Evolutionary conservation across 1,139 yeast species (phyloP).

Genomic region (Blastobotrys aristatus): DNA sequence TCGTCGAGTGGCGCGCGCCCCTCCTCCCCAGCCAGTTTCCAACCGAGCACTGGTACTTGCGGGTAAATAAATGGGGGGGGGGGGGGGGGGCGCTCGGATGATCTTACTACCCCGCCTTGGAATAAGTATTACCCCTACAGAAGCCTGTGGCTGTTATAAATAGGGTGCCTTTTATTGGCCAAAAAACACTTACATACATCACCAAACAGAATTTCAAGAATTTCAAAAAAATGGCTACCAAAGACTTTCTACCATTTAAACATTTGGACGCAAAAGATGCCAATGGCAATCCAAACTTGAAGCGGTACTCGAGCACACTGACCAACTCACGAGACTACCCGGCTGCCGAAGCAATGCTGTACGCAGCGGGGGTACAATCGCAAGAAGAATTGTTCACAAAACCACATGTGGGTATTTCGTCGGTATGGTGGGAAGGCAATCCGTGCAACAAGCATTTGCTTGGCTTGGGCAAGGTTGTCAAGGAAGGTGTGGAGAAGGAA

Average conservation of each 20-base stretch:
- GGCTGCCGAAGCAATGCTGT: slow-evolving; percentile 90
- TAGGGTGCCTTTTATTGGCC: too few relatives aligned
- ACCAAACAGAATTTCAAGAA: too few relatives aligned
- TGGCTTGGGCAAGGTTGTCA: slow-evolving; percentile 72
- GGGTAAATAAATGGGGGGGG: too few relatives aligned
- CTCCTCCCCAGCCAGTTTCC: neutral
- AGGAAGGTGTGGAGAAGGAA: slow-evolving; percentile 72
- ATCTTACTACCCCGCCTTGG: neutral
- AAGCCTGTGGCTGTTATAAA: too few relatives aligned
- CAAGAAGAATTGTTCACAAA: slow-evolving; percentile 58
- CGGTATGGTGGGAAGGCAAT: slow-evolving; percentile 97
- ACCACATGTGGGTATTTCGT: slow-evolving; percentile 91
- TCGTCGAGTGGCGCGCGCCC: neutral
- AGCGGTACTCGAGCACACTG: slow-evolving; percentile 70
- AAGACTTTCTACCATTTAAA: slow-evolving; percentile 17
- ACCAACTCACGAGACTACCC: slow-evolving; percentile 84
- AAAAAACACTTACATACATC: too few relatives aligned
- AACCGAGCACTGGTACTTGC: neutral
- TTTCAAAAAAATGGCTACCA: neutral
- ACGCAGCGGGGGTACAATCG: slow-evolving; percentile 79
- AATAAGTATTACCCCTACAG: too few relatives aligned
- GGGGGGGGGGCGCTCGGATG: too few relatives aligned
- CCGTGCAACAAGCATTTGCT: slow-evolving; percentile 93
- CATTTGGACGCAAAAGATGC: slow-evolving; percentile 13
- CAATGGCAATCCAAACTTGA: slow-evolving; percentile 35